These are phyloP conservation scores for Calonectria naviculata DNA, from an alignment of 2,329 filamentous ascomycete species.

Conservation along the genomic window DNA sequence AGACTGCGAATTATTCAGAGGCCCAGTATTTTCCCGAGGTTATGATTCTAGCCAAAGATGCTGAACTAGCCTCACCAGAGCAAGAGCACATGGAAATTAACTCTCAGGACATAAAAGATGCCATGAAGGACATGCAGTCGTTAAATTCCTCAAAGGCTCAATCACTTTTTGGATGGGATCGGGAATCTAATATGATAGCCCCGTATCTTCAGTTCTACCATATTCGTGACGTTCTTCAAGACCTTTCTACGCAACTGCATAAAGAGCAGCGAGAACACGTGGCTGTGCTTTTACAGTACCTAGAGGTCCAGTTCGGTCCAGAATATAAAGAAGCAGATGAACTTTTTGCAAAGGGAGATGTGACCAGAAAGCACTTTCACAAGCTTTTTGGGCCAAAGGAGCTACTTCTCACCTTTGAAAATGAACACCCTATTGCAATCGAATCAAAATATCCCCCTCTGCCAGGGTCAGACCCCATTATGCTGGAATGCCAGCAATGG, in stretches of 20 bases:
- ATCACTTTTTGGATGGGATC: not conserved
- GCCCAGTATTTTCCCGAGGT: not conserved
- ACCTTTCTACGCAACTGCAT: not conserved
- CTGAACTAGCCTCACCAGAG: not conserved
- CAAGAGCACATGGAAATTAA: not conserved
- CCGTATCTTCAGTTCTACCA: conserved; percentile 9
- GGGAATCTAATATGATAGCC: not conserved
- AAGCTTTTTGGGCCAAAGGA: conserved; percentile 1
- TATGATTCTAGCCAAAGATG: not conserved
- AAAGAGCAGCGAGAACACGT: not conserved
- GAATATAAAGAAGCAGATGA: not conserved
- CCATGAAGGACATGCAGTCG: not conserved
- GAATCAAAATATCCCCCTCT: not conserved
- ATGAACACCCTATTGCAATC: not conserved
- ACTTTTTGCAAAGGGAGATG: not conserved
- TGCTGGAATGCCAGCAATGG: not conserved
- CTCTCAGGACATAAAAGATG: not conserved
- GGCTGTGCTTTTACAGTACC: not conserved
- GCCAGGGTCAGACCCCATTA: not conserved
- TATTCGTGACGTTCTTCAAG: not conserved
- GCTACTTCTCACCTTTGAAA: not conserved
- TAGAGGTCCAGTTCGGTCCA: not conserved
- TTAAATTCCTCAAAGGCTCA: not conserved
- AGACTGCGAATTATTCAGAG: not conserved
- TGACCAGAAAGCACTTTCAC: not conserved